Percentiles rank a stretch among this genome's conserved stretches.
These are phyloP conservation scores for Sanghuangporus sanghuang DNA, from an alignment of 1,284 basidiomycete genomes.

Conservation along the genomic window DNA sequence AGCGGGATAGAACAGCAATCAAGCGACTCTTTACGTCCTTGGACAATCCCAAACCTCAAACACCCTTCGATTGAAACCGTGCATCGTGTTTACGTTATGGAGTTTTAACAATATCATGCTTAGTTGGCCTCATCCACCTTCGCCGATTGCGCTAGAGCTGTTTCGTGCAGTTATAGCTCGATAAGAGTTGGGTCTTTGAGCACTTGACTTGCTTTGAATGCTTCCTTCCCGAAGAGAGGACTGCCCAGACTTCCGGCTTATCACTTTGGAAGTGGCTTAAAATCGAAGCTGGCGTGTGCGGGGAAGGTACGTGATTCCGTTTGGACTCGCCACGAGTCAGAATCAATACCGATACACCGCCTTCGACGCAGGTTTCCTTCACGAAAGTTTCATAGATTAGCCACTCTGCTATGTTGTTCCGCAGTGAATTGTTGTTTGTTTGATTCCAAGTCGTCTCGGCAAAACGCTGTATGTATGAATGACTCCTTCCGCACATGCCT, in stretches of 20 bases:
- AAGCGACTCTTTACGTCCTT: neutral
- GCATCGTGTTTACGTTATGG: neutral
- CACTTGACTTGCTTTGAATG: neutral
- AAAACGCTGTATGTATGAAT: no score
- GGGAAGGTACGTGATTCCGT: neutral
- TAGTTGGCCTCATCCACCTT: neutral
- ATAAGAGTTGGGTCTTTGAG: neutral
- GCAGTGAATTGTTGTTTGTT: no score
- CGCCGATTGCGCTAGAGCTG: neutral
- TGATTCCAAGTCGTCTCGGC: no score
- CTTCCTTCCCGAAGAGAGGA: neutral
- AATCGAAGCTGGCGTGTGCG: neutral
- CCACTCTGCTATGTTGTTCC: no score
- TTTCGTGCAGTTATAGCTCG: neutral
- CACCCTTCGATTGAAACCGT: neutral
- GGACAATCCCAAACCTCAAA: neutral
- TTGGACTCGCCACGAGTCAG: neutral
- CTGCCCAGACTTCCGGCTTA: neutral
- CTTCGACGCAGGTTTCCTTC: neutral
- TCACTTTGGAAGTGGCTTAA: neutral
- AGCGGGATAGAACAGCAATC: neutral
- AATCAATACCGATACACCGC: neutral
- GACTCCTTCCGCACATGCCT: neutral
- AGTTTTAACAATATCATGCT: neutral
- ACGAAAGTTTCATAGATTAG: neutral